Evolutionary conservation across 345 rosid species (phyloP), one percentile per base, ranked within the genome.

Genomic region (Alliaria petiolata): DNA sequence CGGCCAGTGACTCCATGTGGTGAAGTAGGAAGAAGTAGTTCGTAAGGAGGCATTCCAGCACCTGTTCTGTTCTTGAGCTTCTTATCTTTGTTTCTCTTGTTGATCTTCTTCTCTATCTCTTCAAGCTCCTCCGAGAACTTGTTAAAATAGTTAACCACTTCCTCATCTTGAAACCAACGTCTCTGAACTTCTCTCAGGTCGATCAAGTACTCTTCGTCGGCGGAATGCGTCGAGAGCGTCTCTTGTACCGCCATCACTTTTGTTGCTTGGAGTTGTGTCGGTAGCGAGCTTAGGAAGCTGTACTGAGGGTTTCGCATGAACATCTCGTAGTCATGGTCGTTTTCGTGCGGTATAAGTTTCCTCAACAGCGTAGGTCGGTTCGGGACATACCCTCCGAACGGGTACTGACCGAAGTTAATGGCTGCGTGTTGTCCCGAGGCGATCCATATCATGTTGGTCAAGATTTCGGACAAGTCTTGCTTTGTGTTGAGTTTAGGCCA

Each of bases 161-260:
- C 74, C 33, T 55, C 75, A 63, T 93, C 97, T 46, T 80, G 80
- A 71, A 84, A 86, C 97, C 98, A 91, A 35, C 81, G 85, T 49
- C 82, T 75, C 36, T 85, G 87, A 3, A 80, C 77, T 25, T 82
- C 85, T 76, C 56, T 83, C 57, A 72, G 64, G 71, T 90, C 77
- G 7, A 87, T 93, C 74, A 90, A 56, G 73, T 90, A 93, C 85
- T 93, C 98, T 76, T 93, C 98, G 7, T 93, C 97, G 0, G 87
- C 66, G 1, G 98, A 87, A 74, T 93, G 98, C 19, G 97, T 91
- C 1, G 97, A 93, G 38, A 93, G 81, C 0, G 97, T 85, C 69
- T 93, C 87, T 73, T 93, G 98, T 8, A 86, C 97, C 1, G 98
- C 98, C 98, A 93, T 93, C 62, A 93, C 88, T 84, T 93, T 93